Evolutionary conservation across 1,284 basidiomycete genomes (phyloP).

Genomic region (Bjerkandera adusta): DNA sequence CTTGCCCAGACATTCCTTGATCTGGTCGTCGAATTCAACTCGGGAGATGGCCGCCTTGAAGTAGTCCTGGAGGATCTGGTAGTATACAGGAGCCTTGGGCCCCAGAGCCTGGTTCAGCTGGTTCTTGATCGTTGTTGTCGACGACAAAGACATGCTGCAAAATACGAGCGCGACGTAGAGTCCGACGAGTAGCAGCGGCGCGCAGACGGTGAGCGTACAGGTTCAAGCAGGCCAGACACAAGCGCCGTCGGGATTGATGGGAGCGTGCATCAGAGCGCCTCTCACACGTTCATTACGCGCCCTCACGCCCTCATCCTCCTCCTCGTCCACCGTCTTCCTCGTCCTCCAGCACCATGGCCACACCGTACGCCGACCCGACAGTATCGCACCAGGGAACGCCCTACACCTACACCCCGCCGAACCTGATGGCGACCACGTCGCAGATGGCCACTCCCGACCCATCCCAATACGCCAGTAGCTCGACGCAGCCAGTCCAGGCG

Average conservation of each 20-base stretch:
- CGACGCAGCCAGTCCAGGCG: slow-evolving; percentile 11
- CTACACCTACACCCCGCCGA: slow-evolving; percentile 13
- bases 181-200: neutral
- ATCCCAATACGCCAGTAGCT: slow-evolving; percentile 25
- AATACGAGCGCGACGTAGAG: neutral
- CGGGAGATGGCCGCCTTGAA: slow-evolving; percentile 68
- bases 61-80: slow-evolving; percentile 60
- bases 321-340: neutral
- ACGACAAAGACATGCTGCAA: slow-evolving; percentile 62
- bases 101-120: slow-evolving; percentile 65
- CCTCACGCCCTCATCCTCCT: neutral
- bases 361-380: slow-evolving; percentile 10
- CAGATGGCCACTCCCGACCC: slow-evolving; percentile 24
- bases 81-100: slow-evolving; percentile 58
- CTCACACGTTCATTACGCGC: slow-evolving; percentile 1
- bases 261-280: too few species aligned
- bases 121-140: slow-evolving; percentile 70
- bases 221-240: too few species aligned
- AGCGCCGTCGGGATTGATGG: neutral
- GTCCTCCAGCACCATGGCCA: slow-evolving; percentile 9
- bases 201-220: neutral
- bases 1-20: slow-evolving; percentile 53
- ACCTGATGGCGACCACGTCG: slow-evolving; percentile 2
- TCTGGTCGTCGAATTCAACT: slow-evolving; percentile 69
- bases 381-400: slow-evolving; percentile 9